Percentiles rank a stretch among this genome's conserved stretches.
Conservation (phyloP, 2,329 filamentous ascomycete species). For the Rosellinia necatrix region DNA sequence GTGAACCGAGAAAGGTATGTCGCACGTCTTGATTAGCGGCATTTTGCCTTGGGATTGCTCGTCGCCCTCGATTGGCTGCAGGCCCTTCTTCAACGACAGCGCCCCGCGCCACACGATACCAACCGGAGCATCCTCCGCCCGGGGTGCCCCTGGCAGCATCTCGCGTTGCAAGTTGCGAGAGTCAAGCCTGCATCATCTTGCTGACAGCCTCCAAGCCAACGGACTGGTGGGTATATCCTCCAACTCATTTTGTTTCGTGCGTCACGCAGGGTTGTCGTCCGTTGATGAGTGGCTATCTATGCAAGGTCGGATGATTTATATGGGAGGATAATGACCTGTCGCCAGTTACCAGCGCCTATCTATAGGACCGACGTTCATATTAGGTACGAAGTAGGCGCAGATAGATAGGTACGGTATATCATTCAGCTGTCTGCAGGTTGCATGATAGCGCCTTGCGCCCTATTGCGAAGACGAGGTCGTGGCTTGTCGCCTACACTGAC, state of each 20-base stretch:
- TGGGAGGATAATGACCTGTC: no score
- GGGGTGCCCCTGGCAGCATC: conserved; percentile 11
- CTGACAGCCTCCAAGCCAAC: conserved; percentile 2
- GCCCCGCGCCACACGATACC: conserved; percentile 28
- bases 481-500: no score
- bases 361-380: no score
- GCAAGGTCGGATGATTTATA: neutral
- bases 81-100: conserved; percentile 28
- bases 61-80: conserved; percentile 28
- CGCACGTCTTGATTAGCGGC: conserved; percentile 31
- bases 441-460: neutral
- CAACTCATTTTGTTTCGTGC: conserved; percentile 7
- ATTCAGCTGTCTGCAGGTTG: neutral
- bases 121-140: conserved; percentile 17
- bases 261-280: neutral
- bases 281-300: no score
- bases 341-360: no score
- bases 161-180: neutral
- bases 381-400: no score
- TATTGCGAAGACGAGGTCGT: no score
- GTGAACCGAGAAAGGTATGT: conserved; percentile 23
- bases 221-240: no score
- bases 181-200: conserved; percentile 3
- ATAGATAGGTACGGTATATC: no score
- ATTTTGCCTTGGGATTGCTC: conserved; percentile 31